Evolutionary conservation across 2,329 filamentous ascomycete species (phyloP).

Genomic region (Passalora sequoiae): DNA sequence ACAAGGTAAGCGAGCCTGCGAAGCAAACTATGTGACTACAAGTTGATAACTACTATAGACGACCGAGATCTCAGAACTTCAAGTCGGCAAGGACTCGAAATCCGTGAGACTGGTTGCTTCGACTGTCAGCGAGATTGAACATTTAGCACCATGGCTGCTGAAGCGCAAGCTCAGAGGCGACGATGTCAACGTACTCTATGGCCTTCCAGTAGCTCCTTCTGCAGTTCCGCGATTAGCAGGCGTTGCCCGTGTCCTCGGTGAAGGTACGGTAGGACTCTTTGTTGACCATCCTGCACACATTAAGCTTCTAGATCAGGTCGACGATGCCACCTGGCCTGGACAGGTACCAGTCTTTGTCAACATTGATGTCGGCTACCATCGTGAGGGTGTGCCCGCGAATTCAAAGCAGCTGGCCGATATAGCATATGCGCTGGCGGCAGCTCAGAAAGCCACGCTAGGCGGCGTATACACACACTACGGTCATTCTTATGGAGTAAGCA

Average conservation of each 20-base stretch:
- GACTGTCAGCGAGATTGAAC: constrained; percentile 69
- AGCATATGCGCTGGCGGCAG: constrained; percentile 45
- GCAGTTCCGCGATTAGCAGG: constrained; percentile 55
- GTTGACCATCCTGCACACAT: constrained; percentile 65
- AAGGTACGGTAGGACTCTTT: constrained; percentile 57
- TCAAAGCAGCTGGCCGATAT: constrained; percentile 46
- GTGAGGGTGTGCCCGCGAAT: constrained; percentile 59
- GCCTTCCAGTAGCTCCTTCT: constrained; percentile 62
- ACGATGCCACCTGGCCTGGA: constrained; percentile 40
- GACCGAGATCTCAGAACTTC: constrained; percentile 58
- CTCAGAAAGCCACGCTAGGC: constrained; percentile 44
- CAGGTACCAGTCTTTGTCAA: constrained; percentile 62
- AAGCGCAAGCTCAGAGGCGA: constrained; percentile 53
- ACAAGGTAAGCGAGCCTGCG: constrained; percentile 56
- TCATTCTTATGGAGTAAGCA: constrained; percentile 59
- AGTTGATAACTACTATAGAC: constrained; percentile 46
- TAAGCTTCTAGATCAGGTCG: constrained; percentile 43
- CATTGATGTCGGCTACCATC: constrained; percentile 66
- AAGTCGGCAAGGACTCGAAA: constrained; percentile 56
- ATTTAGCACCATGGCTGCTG: constrained; percentile 55
- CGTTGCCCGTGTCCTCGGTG: constrained; percentile 53
- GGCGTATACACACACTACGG: constrained; percentile 72
- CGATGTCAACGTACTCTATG: constrained; percentile 64
- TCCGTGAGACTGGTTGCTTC: constrained; percentile 64
- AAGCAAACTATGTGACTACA: background rate